A percentile compares a stretch with the other conserved stretches of the same genome.
Conservation (phyloP, 305 asterid species). For the Fraxinus platypoda region DNA sequence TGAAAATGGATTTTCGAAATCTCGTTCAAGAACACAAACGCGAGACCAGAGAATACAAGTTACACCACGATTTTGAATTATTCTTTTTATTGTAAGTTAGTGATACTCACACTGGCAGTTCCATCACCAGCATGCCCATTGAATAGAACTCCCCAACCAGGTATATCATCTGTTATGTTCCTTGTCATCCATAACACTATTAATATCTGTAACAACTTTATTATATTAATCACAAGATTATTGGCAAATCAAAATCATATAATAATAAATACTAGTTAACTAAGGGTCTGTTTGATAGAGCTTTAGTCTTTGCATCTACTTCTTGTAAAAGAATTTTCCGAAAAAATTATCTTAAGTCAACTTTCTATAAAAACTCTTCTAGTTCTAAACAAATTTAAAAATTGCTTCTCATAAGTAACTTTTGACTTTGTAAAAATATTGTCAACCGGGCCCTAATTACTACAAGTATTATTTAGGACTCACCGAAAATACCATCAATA, state of each 20-base stretch:
- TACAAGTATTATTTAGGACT: constrained; percentile 12
- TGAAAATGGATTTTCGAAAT: constrained; percentile 8
- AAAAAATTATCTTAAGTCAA: background rate
- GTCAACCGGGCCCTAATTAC: background rate
- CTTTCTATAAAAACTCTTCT: no score
- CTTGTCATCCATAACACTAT: constrained; percentile 92
- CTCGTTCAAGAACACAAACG: background rate
- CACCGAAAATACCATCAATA: constrained; percentile 63
- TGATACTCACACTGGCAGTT: constrained; percentile 70
- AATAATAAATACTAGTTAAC: background rate
- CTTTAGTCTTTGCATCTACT: background rate
- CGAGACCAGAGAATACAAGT: background rate
- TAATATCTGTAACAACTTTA: constrained; percentile 36
- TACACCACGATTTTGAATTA: background rate
- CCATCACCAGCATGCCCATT: constrained; percentile 84
- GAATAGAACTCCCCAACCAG: constrained; percentile 89
- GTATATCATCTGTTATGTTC: constrained; percentile 77
- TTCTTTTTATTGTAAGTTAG: background rate
- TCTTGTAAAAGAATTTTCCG: no score
- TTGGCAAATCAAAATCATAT: background rate
- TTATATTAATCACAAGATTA: background rate
- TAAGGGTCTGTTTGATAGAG: background rate
- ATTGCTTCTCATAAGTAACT: no score
- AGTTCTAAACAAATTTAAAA: background rate
- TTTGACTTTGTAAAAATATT: no score